Base-by-base conservation (phyloP, 176 grass and related monocot species). In the Poa annua region DNA sequence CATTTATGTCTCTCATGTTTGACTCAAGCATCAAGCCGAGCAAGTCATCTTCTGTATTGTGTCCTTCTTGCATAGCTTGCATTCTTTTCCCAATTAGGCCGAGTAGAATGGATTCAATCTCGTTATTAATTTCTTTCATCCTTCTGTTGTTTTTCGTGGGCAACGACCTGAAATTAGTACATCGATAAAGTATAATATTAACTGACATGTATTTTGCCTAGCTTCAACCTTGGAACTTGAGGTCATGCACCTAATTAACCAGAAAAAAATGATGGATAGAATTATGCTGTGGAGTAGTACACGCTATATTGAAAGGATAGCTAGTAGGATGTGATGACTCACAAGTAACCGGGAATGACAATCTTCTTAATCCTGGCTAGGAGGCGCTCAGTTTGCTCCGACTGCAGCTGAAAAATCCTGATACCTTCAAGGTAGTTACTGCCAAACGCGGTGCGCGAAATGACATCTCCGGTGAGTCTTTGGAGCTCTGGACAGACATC, bases 401-500 rank as follows among this genome's bases (percentile, higher is more conserved):
- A 64, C 61, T 64, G 61, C 29, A 64, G 61, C 61, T 64, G 61
- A 26, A 64, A 64, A 64, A 64, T 64, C 61, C 61, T 33, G 14
- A 15, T 64, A 3, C 61, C 61, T 34, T 64, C 61, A 34, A 64
- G 61, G 61, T 64, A 64, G 61, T 64, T 64, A 17, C 61, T 64
- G 26, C 61, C 61, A 3, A 64, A 64, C 26, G 61, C 61, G 26
- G 61, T 64, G 14, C 26, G 14, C 8, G 61, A 64, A 64, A 64
- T 64, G 61, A 64, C 61, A 17, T 64, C 61, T 34, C 61, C 61
- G 4, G 61, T 64, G 61, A 64, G 61, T 17, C 61, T 33, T 34
- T 64, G 61, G 26, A 64, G 61, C 14, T 64, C 61, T 3, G 61
- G 61, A 14, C 61, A 64, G 61, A 64, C 61, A 64, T 64, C 61